Percentiles rank a stretch among this genome's conserved stretches.
Conservation (phyloP, 257 asterid genomes). For the Dorcoceras hygrometricum region DNA sequence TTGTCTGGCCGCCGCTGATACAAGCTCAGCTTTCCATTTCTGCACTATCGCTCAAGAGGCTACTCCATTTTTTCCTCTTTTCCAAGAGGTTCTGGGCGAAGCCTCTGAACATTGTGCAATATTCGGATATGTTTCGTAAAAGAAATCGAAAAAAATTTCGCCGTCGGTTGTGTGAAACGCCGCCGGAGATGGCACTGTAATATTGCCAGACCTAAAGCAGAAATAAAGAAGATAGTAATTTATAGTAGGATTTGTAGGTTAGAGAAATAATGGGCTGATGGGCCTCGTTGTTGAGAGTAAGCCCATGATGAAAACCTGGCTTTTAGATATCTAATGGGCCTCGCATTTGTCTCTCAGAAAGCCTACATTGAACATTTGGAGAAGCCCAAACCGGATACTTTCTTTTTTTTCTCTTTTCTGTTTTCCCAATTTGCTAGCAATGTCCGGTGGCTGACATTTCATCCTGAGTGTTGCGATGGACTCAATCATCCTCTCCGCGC, state of each 20-base stretch:
- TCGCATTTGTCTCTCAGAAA: too few species aligned
- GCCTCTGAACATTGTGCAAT: constrained; percentile 6
- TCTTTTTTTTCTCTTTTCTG: background rate
- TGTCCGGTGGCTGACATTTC: background rate
- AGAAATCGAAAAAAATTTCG: too few species aligned
- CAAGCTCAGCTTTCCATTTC: constrained; percentile 14
- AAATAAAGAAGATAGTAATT: too few species aligned
- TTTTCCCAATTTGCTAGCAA: constrained; percentile 1
- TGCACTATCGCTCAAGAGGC: constrained; percentile 11
- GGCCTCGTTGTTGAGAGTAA: background rate
- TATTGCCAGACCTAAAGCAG: too few species aligned
- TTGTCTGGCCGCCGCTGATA: constrained; percentile 37
- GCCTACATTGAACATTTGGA: background rate
- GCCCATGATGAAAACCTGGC: too few species aligned
- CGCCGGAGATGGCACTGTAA: background rate
- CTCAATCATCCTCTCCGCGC: constrained; percentile 59
- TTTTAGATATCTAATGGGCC: background rate
- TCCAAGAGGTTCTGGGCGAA: background rate
- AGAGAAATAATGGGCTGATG: too few species aligned
- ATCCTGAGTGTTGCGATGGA: constrained; percentile 38
- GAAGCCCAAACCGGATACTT: background rate
- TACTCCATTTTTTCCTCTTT: background rate
- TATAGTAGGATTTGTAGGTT: background rate
- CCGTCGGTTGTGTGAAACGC: background rate
- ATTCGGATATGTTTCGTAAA: background rate